A percentile compares a stretch with the other conserved stretches of the same genome.
Evolutionary conservation across 2,329 filamentous ascomycete species (phyloP).

Genomic region (Colletotrichum coccodes): DNA sequence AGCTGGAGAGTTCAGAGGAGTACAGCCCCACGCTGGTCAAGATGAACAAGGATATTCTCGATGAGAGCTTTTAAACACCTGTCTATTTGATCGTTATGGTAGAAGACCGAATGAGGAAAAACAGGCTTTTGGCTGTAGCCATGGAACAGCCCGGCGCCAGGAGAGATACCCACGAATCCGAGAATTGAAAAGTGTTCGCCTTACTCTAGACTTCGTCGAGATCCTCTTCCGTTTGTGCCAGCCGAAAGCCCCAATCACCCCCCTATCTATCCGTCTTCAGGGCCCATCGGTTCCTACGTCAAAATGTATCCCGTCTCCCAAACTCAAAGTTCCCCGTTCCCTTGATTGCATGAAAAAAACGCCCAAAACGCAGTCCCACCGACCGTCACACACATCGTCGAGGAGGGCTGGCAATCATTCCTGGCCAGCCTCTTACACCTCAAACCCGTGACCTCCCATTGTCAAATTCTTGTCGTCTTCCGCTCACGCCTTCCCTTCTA

Average conservation of each 20-base stretch:
- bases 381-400: not conserved
- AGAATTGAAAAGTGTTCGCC: not conserved
- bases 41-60: slow-evolving; percentile 69
- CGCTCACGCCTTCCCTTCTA: not conserved
- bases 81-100: not conserved
- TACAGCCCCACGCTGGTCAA: slow-evolving; percentile 74
- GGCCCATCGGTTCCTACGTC: too few relatives aligned
- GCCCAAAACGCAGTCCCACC: not conserved
- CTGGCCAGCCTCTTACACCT: not conserved
- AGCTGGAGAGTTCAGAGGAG: slow-evolving; percentile 64
- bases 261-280: too few relatives aligned
- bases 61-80: slow-evolving; percentile 67
- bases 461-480: not conserved
- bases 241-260: not conserved
- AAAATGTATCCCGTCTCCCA: not conserved
- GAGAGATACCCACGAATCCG: not conserved
- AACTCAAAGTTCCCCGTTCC: too few relatives aligned
- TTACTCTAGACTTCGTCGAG: not conserved
- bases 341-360: not conserved
- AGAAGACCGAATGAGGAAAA: not conserved
- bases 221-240: not conserved
- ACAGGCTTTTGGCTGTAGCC: too few relatives aligned
- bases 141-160: not conserved
- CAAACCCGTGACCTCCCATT: not conserved
- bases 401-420: not conserved